Evolutionary conservation across 768 basidiomycete genomes (phyloP).

Genomic region (Vararia minispora): DNA sequence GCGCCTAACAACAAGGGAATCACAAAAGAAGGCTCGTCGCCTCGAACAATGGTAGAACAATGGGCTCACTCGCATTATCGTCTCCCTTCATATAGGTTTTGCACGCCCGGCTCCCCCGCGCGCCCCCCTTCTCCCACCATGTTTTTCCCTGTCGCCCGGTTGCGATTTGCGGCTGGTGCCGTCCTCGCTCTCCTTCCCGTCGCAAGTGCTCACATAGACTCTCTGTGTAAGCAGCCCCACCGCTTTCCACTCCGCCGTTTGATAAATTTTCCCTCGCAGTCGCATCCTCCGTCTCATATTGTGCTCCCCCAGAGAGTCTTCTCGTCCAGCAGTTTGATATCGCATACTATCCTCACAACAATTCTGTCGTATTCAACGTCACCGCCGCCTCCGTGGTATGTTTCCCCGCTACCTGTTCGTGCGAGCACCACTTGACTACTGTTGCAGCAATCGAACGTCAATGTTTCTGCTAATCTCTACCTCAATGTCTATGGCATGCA

Average conservation of each 20-base stretch:
- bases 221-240: conserved; percentile 62
- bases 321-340: conserved; percentile 73
- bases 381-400: conserved; percentile 79
- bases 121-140: conserved; percentile 28
- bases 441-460: conserved; percentile 57
- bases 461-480: conserved; percentile 71
- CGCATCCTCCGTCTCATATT: conserved; percentile 84
- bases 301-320: conserved; percentile 66
- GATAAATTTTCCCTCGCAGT: conserved; percentile 30
- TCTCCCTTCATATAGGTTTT: background rate
- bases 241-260: conserved; percentile 1
- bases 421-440: conserved; percentile 11
- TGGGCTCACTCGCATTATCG: background rate
- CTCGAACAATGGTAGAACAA: too few species aligned
- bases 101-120: background rate
- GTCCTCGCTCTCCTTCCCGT: conserved; percentile 28
- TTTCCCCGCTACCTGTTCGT: conserved; percentile 15
- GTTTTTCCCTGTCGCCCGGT: conserved; percentile 62
- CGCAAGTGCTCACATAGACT: conserved; percentile 39
- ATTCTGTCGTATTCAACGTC: conserved; percentile 75
- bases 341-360: conserved; percentile 55
- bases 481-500: conserved; percentile 84
- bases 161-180: conserved; percentile 42
- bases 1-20: too few species aligned
- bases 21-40: too few species aligned